Conservation (phyloP, 495 filamentous ascomycete genomes). For the Aspergillus heteromorphus region DNA sequence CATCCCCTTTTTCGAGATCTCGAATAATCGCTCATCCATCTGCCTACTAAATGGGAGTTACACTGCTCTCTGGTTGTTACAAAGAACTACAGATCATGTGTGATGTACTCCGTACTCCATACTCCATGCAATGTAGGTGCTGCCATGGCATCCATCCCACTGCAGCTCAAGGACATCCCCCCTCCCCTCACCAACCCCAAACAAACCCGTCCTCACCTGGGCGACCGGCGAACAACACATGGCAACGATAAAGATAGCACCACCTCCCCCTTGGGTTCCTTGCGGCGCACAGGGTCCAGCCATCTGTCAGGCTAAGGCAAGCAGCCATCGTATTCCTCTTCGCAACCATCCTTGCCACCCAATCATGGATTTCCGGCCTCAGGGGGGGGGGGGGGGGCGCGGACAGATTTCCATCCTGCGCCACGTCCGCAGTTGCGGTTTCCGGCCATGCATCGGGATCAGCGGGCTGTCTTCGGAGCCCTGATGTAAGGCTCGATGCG, state of each 20-base stretch:
- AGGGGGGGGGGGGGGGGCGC: no score
- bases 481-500: background rate
- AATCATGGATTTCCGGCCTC: slow-evolving; percentile 6
- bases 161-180: background rate
- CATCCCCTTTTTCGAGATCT: background rate
- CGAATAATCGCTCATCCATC: background rate
- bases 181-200: background rate
- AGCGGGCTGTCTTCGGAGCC: background rate
- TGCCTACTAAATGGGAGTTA: background rate
- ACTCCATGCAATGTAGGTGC: background rate
- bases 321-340: background rate
- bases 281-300: slow-evolving; percentile 8
- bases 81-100: background rate
- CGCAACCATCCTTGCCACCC: background rate
- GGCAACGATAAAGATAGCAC: slow-evolving; percentile 12
- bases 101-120: background rate
- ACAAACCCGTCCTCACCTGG: background rate
- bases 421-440: slow-evolving; percentile 3
- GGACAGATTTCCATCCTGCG: slow-evolving; percentile 4
- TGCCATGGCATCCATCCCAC: background rate
- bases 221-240: slow-evolving; percentile 4
- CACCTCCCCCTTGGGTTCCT: slow-evolving; percentile 8
- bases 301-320: background rate
- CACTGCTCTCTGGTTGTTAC: background rate
- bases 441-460: background rate